These are phyloP conservation scores for Paspalum vaginatum DNA, from an alignment of 176 grass and related monocot genomes.

Conservation along the genomic window DNA sequence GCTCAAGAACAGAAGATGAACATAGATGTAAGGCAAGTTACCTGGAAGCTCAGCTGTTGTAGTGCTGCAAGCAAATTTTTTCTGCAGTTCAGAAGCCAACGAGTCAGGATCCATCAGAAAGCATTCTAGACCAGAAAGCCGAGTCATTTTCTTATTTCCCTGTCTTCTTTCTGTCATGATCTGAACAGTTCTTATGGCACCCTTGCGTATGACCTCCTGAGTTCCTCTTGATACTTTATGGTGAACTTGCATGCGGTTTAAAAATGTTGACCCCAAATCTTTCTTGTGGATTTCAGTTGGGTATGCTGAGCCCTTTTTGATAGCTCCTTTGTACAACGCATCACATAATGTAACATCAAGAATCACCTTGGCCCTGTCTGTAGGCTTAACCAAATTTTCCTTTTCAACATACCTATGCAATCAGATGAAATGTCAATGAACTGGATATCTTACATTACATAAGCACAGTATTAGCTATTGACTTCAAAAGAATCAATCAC, in stretches of 20 bases:
- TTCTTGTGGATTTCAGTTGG: slow-evolving; percentile 89
- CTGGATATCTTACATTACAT: neutral
- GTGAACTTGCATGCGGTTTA: slow-evolving; percentile 89
- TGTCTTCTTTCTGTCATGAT: slow-evolving; percentile 96
- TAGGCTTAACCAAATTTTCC: slow-evolving; percentile 91
- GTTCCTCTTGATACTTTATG: slow-evolving; percentile 72
- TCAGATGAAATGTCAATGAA: slow-evolving; percentile 17
- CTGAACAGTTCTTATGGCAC: slow-evolving; percentile 77
- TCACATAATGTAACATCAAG: slow-evolving; percentile 86
- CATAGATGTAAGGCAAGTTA: slow-evolving; percentile 10
- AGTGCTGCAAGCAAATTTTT: slow-evolving; percentile 98
- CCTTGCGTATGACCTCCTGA: slow-evolving; percentile 71
- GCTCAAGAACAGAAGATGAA: neutral
- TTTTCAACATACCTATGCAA: slow-evolving; percentile 84
- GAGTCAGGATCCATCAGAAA: slow-evolving; percentile 80
- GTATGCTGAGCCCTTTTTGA: slow-evolving; percentile 82
- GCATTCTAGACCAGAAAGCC: slow-evolving; percentile 78
- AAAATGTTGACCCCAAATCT: slow-evolving; percentile 73
- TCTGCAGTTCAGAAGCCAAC: slow-evolving; percentile 84
- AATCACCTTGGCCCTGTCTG: slow-evolving; percentile 69
- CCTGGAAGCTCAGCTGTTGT: slow-evolving; percentile 88
- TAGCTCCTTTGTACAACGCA: slow-evolving; percentile 89
- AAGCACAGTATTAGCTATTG: slow-evolving; percentile 16
- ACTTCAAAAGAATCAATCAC: neutral
- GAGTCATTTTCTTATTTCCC: slow-evolving; percentile 90